These are phyloP conservation scores for Dipodascus geniculatus DNA, from an alignment of 805 yeast species.

Conservation along the genomic window DNA sequence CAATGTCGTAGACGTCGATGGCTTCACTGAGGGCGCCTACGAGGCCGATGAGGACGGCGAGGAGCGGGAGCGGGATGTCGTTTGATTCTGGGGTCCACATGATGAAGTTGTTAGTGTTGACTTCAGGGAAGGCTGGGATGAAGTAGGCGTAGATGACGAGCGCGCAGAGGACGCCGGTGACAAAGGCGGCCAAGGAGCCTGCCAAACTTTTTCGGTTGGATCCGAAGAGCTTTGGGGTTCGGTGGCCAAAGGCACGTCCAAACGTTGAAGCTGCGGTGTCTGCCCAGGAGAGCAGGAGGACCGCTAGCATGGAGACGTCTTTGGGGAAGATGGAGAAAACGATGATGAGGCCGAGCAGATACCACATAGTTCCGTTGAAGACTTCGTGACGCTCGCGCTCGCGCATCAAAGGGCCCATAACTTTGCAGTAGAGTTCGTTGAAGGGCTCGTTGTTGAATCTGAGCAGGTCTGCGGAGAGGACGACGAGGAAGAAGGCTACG, in stretches of 20 bases:
- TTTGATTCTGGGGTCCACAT: slow-evolving; percentile 58
- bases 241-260: slow-evolving; percentile 76
- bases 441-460: slow-evolving; percentile 52
- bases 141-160: slow-evolving; percentile 61
- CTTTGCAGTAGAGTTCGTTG: slow-evolving; percentile 53
- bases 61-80: slow-evolving; percentile 36
- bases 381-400: slow-evolving; percentile 54
- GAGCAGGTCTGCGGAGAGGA: slow-evolving; percentile 53
- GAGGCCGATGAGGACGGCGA: slow-evolving; percentile 58
- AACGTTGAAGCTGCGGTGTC: slow-evolving; percentile 94
- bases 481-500: slow-evolving; percentile 38
- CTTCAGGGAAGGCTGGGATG: slow-evolving; percentile 45
- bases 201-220: slow-evolving; percentile 62
- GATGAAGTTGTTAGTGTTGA: slow-evolving; percentile 45
- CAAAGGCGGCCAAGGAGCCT: slow-evolving; percentile 80
- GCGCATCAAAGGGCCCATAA: slow-evolving; percentile 75
- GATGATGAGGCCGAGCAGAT: slow-evolving; percentile 62
- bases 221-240: slow-evolving; percentile 64
- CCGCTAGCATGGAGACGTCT: slow-evolving; percentile 68
- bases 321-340: slow-evolving; percentile 63
- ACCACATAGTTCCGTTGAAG: slow-evolving; percentile 83
- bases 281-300: slow-evolving; percentile 84
- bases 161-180: slow-evolving; percentile 57
- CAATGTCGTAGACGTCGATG: slow-evolving; percentile 61
- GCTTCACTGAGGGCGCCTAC: slow-evolving; percentile 84